phyloP scores from a whole-genome alignment of 306 rosid species.

The Vigna radiata region DNA sequence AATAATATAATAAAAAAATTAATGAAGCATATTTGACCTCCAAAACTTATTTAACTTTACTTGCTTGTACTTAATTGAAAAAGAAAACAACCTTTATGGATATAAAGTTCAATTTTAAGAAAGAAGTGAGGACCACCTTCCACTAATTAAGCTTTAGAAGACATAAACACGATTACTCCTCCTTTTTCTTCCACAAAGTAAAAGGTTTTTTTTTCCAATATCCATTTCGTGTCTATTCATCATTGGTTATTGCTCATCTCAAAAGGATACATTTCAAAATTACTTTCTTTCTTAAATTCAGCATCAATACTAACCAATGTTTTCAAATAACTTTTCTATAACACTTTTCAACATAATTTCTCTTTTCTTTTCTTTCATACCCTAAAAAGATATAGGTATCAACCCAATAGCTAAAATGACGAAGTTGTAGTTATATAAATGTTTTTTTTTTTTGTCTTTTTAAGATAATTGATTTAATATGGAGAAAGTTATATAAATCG shows the following conservation, averaged over 20 bases:
- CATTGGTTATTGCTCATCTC: constrained; percentile 38
- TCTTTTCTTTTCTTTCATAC: too few species aligned
- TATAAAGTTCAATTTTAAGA: constrained; percentile 10
- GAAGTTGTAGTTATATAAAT: too few species aligned
- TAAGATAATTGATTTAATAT: too few species aligned
- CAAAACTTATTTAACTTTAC: not conserved
- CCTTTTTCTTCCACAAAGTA: constrained; percentile 8
- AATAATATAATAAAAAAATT: not conserved
- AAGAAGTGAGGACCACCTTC: not conserved
- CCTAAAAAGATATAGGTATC: too few species aligned
- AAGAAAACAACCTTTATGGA: not conserved
- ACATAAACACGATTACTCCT: not conserved
- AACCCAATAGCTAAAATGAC: too few species aligned
- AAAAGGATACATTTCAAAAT: constrained; percentile 48
- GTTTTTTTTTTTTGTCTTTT: too few species aligned
- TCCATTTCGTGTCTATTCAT: constrained; percentile 25
- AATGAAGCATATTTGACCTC: not conserved
- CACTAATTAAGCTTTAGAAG: not conserved
- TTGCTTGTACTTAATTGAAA: not conserved
- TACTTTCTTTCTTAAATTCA: constrained; percentile 7
- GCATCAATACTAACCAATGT: too few species aligned
- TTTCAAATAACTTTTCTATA: too few species aligned
- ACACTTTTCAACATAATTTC: too few species aligned
- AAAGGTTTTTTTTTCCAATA: not conserved
- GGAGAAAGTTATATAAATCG: too few species aligned